Conservation (phyloP, 2,329 filamentous ascomycete genomes). For the Kalaharituber pfeilii region DNA sequence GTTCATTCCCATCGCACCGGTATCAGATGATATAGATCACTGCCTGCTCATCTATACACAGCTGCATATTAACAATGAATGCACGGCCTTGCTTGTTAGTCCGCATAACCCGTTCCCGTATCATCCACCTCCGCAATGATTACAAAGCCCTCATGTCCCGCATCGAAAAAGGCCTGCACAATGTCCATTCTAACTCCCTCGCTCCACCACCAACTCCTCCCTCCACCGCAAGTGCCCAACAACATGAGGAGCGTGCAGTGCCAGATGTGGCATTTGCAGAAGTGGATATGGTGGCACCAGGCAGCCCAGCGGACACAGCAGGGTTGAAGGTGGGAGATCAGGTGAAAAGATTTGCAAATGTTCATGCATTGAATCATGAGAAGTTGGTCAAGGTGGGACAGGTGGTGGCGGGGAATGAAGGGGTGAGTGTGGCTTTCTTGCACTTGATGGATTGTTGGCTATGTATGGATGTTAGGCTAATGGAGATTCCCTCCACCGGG, state of each 20-base stretch:
- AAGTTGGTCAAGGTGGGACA: conserved; percentile 72
- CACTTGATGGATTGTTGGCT: not conserved
- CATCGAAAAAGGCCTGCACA: conserved; percentile 74
- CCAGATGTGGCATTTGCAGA: conserved; percentile 58
- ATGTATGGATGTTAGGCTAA: not conserved
- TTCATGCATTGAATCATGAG: conserved; percentile 73
- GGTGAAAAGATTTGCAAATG: conserved; percentile 69
- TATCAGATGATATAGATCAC: conserved; percentile 16
- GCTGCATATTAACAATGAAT: not conserved
- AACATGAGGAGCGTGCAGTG: conserved; percentile 18
- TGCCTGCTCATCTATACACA: conserved; percentile 12
- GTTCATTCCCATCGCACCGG: conserved; percentile 22
- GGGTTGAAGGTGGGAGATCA: conserved; percentile 63
- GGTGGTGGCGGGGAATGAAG: conserved; percentile 75
- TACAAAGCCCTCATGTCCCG: conserved; percentile 73
- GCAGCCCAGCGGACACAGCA: conserved; percentile 66
- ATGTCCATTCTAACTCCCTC: conserved; percentile 50
- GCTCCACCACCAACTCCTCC: conserved; percentile 23
- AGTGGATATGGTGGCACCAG: conserved; percentile 63
- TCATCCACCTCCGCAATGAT: conserved; percentile 80
- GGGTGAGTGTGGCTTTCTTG: conserved; percentile 40
- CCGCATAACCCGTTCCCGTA: conserved; percentile 76
- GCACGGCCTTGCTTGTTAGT: conserved; percentile 36
- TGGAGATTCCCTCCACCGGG: not conserved
- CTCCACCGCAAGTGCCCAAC: conserved; percentile 21